Evolutionary conservation across 305 asterid genomes (phyloP).

Genomic region (Rubia occidens): DNA sequence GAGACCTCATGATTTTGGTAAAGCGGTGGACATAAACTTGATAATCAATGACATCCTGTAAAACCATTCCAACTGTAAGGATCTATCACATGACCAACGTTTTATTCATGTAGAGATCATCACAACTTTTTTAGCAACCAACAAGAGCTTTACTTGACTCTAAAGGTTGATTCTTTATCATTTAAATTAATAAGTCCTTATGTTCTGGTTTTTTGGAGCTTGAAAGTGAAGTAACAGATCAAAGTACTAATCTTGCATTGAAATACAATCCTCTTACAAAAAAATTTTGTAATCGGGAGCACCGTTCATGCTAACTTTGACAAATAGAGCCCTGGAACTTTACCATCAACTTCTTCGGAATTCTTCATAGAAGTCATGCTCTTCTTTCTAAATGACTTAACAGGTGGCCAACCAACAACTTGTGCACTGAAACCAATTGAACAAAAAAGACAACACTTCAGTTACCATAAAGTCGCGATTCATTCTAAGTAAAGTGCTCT

Average conservation of each 20-base stretch:
- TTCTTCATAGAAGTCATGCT: conserved; percentile 39
- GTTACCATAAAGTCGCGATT: not conserved
- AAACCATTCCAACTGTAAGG: too few relatives aligned
- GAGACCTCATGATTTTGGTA: too few relatives aligned
- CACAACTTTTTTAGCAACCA: too few relatives aligned
- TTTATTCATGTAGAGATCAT: too few relatives aligned
- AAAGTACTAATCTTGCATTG: conserved; percentile 5
- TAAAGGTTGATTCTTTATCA: not conserved
- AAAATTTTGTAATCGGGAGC: conserved; percentile 36
- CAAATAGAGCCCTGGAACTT: conserved; percentile 39
- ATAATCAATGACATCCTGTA: too few relatives aligned
- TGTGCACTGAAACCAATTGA: conserved; percentile 43
- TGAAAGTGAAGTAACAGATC: conserved; percentile 5
- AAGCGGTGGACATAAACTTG: too few relatives aligned
- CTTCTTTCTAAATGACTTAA: conserved; percentile 48
- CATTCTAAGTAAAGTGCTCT: not conserved
- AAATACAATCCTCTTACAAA: conserved; percentile 2
- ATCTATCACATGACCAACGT: too few relatives aligned
- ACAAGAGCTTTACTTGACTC: too few relatives aligned
- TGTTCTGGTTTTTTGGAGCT: conserved; percentile 4
- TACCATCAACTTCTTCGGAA: conserved; percentile 52
- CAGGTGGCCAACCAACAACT: conserved; percentile 76
- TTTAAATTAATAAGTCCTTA: not conserved
- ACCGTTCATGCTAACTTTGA: conserved; percentile 73
- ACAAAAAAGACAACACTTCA: conserved; percentile 5